phyloP scores from a whole-genome alignment of 1,284 basidiomycete genomes.

The Athelia psychrophila region DNA sequence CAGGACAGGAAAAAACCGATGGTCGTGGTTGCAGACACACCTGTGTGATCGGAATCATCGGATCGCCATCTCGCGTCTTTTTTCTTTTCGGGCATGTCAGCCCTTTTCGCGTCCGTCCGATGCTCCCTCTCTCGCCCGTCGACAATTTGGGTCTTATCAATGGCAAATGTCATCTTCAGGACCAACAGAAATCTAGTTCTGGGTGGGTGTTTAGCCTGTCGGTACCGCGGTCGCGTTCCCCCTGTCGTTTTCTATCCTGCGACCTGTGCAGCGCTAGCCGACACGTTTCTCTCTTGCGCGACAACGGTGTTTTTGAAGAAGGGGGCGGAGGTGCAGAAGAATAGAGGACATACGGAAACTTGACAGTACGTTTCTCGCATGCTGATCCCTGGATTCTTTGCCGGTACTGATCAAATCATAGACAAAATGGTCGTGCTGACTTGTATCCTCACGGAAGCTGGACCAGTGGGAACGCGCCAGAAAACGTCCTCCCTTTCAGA shows the following conservation, averaged over 20 bases:
- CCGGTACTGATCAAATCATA: conserved; percentile 15
- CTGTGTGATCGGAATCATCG: too few species aligned
- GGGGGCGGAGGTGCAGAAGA: conserved; percentile 26
- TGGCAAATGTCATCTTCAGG: conserved; percentile 41
- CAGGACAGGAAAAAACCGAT: too few species aligned
- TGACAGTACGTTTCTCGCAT: not conserved
- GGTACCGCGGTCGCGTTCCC: too few species aligned
- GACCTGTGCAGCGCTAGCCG: conserved; percentile 61
- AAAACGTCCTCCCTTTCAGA: too few species aligned
- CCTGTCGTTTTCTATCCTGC: conserved; percentile 35
- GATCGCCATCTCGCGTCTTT: too few species aligned
- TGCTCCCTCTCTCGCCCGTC: conserved; percentile 37
- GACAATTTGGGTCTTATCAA: conserved; percentile 23
- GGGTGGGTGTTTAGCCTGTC: too few species aligned
- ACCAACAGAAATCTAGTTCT: too few species aligned
- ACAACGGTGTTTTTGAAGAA: conserved; percentile 61
- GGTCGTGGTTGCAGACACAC: too few species aligned
- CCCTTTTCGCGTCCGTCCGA: conserved; percentile 18
- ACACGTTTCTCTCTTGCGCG: conserved; percentile 62
- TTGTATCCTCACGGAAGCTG: conserved; percentile 59
- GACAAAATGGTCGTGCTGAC: conserved; percentile 47
- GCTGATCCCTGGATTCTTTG: conserved; percentile 1
- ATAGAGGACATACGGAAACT: conserved; percentile 2
- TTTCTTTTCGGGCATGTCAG: too few species aligned
- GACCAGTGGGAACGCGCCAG: too few species aligned